Base-by-base conservation (phyloP, 208 protist genomes). In the Wallacemonas sp. region DNA sequence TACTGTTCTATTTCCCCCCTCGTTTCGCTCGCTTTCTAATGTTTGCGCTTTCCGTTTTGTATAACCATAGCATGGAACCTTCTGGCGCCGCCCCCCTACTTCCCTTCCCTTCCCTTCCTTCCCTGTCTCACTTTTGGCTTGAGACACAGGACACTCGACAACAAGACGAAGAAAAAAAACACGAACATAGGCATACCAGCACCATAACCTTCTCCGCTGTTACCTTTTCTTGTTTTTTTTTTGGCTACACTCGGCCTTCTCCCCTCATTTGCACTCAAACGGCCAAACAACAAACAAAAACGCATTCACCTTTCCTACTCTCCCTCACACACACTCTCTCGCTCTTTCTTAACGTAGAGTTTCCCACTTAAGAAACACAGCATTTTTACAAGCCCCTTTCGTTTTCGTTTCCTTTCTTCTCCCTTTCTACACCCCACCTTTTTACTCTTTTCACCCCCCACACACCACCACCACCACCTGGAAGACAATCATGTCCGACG, bases 401-500 rank as follows among this genome's bases (percentile, higher is more conserved):
- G 12, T 33, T 36, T 61, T 44, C 47, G 14, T 33, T 41, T 63
- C 29, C 5, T n/a, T 47, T n/a, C 16, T 6, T 21, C n/a, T 1
- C 36, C 1, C 23, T 55, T 55, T 9, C 30, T 55, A 17, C 23
- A 9, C 58, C 44, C 68, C 1, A 41, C 11, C 60, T 34, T 67
- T 29, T 47, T 56, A 39, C 32, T 23, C n/a, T 56, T 66, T 56
- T 56, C 46, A 6, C 30, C 32, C 46, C 32, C 19, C 65, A 12
- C 57, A 24, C 39, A 67, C 12, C 44, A 12, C 48, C 60, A 65
- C 23, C 60, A 14, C 9, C 27, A 39, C 38, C 60, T 36, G 6
- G 33, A 17, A 17, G 8, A 26, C 32, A 48, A 72, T 48, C 43
- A 90, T 88, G 85, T 60, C 83, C 33, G 83, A 93, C 67, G 76